Evolutionary conservation across 768 basidiomycete genomes (phyloP).

Genomic region (Amanita rimosa): DNA sequence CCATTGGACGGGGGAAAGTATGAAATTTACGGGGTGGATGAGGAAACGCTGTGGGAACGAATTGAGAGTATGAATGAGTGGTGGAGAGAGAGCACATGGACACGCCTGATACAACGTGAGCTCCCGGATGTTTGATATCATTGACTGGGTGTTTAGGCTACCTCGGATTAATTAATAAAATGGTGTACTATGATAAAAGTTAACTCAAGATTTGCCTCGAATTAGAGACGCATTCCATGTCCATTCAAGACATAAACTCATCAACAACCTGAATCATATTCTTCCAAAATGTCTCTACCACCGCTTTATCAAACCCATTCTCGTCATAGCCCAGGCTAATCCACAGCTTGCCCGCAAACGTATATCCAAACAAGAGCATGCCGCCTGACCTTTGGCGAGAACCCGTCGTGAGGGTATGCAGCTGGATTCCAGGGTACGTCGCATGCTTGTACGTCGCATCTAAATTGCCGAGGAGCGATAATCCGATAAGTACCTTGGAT

Average conservation of each 20-base stretch:
- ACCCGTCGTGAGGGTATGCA: conserved; percentile 73
- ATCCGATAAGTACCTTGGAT: conserved; percentile 56
- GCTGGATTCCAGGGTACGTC: conserved; percentile 40
- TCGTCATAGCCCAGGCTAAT: conserved; percentile 71
- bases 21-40: conserved; percentile 77
- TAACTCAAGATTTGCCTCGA: background rate
- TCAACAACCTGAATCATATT: conserved; percentile 43
- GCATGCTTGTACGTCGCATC: conserved; percentile 73
- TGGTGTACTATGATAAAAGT: too few relatives aligned
- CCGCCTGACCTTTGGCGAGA: conserved; percentile 71
- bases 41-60: conserved; percentile 77
- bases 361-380: conserved; percentile 77
- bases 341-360: conserved; percentile 66
- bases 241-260: conserved; percentile 33
- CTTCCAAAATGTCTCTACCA: conserved; percentile 57
- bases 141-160: background rate
- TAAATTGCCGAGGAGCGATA: conserved; percentile 78
- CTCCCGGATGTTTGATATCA: conserved; percentile 53
- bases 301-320: conserved; percentile 57
- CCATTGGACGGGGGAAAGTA: conserved; percentile 64
- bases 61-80: conserved; percentile 78
- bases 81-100: conserved; percentile 93
- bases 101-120: conserved; percentile 69
- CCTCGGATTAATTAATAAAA: background rate
- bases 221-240: background rate